Conservation (phyloP, 305 asterid species). For the Salvia sclarea region DNA sequence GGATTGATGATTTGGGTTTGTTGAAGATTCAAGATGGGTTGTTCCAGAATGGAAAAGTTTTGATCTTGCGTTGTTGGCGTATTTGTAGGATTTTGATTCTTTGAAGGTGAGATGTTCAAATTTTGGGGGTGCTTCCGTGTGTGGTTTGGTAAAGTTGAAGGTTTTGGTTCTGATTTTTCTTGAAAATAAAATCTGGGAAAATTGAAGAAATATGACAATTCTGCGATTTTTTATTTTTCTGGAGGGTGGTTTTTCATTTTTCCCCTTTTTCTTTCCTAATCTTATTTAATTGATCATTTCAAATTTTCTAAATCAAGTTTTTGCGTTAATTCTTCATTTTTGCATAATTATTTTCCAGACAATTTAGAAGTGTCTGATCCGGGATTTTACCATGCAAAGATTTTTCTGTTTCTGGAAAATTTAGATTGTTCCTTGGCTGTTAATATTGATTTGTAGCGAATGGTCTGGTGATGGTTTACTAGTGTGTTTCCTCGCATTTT, state of each 20-base stretch:
- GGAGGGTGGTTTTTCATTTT: slow-evolving; percentile 15
- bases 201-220: slow-evolving; percentile 5
- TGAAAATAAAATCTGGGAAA: background rate
- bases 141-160: slow-evolving; percentile 40
- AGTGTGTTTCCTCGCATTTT: slow-evolving; percentile 7
- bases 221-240: background rate
- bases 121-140: slow-evolving; percentile 26
- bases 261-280: background rate
- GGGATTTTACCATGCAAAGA: slow-evolving; percentile 34
- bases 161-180: slow-evolving; percentile 23
- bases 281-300: background rate
- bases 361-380: slow-evolving; percentile 43
- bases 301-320: background rate
- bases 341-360: background rate
- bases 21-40: slow-evolving; percentile 32
- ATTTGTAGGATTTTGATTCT: slow-evolving; percentile 19
- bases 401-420: slow-evolving; percentile 17
- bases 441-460: slow-evolving; percentile 12
- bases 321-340: background rate
- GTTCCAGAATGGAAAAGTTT: slow-evolving; percentile 13
- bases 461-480: slow-evolving; percentile 13
- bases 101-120: slow-evolving; percentile 57
- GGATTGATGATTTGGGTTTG: slow-evolving; percentile 38
- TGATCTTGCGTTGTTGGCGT: slow-evolving; percentile 36
- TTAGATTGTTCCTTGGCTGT: slow-evolving; percentile 24